Base-by-base conservation (phyloP, 768 basidiomycete genomes). In the Boletus sensibilis region DNA sequence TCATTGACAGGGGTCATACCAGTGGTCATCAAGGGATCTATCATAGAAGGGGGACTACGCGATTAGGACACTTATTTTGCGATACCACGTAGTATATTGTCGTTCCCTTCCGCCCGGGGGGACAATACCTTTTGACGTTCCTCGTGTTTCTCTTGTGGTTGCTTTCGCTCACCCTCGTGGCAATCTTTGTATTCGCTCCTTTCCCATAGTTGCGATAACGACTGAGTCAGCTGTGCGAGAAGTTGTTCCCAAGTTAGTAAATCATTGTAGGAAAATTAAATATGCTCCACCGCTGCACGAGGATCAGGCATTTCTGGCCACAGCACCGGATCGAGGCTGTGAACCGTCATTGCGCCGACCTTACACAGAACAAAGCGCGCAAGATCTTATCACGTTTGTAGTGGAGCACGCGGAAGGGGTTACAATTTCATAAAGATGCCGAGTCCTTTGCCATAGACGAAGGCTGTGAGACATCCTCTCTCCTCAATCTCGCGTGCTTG, bases 1-100 rank as follows among this genome's bases (percentile, higher is more conserved):
- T 43, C 21, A 16, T 43, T 29, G n/a, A 27, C 20, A 57, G 57
- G 54, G 40, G 52, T 66, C 21, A 25, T 65, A 5, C 48, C 57
- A 13, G 12, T 60, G 13, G 41, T 57, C 21, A 33, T 63, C 21
- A 63, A 54, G 34, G 51, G 42, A 20, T 40, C 47, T 34, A 20
- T 34, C 11, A 13, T 16, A 25, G 23, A 10, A 25, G n/a, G 8
- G 38, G 9, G 48, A 45, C 16, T 31, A 29, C 14, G 18, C 37
- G 20, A 49, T 40, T 27, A 55, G 27, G 27, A 20, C 21, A 9
- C 7, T 23, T 21, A 9, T 13, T 29, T 54, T 29, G 50, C 10
- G 14, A 54, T 3, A 48, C 6, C 10, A 31, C 20, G 8, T 16
- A 10, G 40, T 18, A n/a, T 27, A 40, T 12, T 20, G 21, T 48